Conservation (phyloP, 2,329 filamentous ascomycete genomes). For the Hymenoscyphus infarciens region DNA sequence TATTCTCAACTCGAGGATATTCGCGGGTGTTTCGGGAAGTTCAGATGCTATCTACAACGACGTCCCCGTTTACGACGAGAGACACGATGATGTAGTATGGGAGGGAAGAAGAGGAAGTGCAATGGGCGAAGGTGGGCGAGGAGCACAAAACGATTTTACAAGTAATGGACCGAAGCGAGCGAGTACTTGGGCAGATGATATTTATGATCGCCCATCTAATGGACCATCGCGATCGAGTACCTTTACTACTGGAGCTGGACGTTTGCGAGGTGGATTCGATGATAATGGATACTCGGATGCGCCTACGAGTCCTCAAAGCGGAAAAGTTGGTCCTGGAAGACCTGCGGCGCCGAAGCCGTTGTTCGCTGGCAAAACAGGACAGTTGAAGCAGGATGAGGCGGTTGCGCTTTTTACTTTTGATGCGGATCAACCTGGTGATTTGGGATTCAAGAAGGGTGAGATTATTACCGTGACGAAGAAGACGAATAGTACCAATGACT, state of each 20-base stretch:
- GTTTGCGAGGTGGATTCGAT: conserved; percentile 41
- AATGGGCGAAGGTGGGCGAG: conserved; percentile 59
- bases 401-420: conserved; percentile 93
- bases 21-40: conserved; percentile 58
- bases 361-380: conserved; percentile 59
- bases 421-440: conserved; percentile 84
- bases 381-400: conserved; percentile 71
- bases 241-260: conserved; percentile 37
- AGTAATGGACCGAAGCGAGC: conserved; percentile 58
- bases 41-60: conserved; percentile 87
- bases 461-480: conserved; percentile 92
- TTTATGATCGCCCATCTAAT: conserved; percentile 58
- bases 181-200: conserved; percentile 71
- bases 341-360: conserved; percentile 88
- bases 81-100: conserved; percentile 80
- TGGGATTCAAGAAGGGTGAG: conserved; percentile 97
- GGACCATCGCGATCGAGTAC: conserved; percentile 21
- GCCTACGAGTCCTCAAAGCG: conserved; percentile 39
- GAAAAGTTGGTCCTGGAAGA: conserved; percentile 59
- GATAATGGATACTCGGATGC: conserved; percentile 51
- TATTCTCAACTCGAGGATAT: conserved; percentile 80
- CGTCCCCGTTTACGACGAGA: conserved; percentile 80
- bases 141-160: conserved; percentile 44
- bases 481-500: conserved; percentile 90
- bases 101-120: conserved; percentile 69